Evolutionary conservation across 176 grass and related monocot species (phyloP).

Genomic region (Olyra latifolia): DNA sequence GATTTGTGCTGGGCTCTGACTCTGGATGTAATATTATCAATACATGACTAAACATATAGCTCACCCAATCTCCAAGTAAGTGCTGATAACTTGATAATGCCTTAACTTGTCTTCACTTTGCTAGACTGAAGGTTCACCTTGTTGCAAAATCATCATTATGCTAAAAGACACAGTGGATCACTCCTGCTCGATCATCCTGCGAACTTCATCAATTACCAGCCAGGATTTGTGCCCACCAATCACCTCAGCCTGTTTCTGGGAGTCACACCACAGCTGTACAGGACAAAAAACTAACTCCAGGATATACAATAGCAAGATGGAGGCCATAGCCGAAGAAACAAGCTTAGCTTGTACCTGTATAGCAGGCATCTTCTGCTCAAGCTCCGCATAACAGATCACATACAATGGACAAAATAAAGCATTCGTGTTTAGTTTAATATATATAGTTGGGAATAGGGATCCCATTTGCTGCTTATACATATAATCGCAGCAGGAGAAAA

Average conservation of each 20-base stretch:
- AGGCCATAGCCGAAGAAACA: slow-evolving; percentile 36
- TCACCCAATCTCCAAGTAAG: background rate
- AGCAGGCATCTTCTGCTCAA: slow-evolving; percentile 89
- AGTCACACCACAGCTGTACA: slow-evolving; percentile 69
- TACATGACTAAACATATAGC: background rate
- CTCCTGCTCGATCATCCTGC: slow-evolving; percentile 80
- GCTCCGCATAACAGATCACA: slow-evolving; percentile 27
- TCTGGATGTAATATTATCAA: background rate
- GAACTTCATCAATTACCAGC: slow-evolving; percentile 79
- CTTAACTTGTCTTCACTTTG: slow-evolving; percentile 9
- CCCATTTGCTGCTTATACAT: no score
- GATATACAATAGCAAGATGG: slow-evolving; percentile 20
- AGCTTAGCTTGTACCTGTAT: slow-evolving; percentile 72
- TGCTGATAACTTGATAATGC: no score
- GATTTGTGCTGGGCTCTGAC: background rate
- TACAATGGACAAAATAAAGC: slow-evolving; percentile 42
- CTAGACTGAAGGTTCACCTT: background rate
- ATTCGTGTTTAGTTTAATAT: slow-evolving; percentile 35
- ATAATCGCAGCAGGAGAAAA: slow-evolving; percentile 31
- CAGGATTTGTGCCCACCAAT: slow-evolving; percentile 79
- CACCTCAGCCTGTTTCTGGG: slow-evolving; percentile 60
- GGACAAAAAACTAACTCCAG: slow-evolving; percentile 39
- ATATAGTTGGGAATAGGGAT: slow-evolving; percentile 6
- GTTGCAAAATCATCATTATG: background rate
- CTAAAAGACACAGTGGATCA: slow-evolving; percentile 16